phyloP scores from a whole-genome alignment of 2,329 filamentous ascomycete species.

The Teratosphaeria pseudoeucalypti region DNA sequence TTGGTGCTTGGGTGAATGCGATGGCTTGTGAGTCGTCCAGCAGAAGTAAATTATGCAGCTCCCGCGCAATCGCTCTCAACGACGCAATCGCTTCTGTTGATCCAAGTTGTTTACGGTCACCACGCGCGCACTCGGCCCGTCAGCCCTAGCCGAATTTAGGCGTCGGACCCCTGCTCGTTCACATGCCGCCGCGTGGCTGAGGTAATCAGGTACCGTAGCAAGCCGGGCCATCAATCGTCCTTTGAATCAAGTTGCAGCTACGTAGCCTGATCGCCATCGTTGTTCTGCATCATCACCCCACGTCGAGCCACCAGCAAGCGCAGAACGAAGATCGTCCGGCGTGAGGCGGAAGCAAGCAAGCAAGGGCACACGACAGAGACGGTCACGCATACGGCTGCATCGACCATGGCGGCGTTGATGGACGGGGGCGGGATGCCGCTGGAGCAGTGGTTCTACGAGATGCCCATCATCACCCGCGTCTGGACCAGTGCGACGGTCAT shows the following conservation, averaged over 20 bases:
- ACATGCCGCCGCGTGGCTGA: neutral
- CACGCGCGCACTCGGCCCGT: slow-evolving; percentile 1
- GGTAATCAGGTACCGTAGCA: neutral
- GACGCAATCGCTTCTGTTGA: neutral
- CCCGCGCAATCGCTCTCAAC: neutral
- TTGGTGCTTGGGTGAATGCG: neutral
- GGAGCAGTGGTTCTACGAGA: slow-evolving; percentile 98
- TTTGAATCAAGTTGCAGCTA: neutral
- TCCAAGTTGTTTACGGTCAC: slow-evolving; percentile 1
- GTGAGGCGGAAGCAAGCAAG: neutral
- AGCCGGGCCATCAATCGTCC: neutral
- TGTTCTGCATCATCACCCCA: neutral
- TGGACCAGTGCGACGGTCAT: slow-evolving; percentile 91
- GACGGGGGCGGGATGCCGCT: slow-evolving; percentile 53
- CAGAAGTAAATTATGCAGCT: neutral
- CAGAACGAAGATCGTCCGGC: neutral
- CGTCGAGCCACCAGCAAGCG: neutral
- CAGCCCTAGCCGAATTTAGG: neutral
- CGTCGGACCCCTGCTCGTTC: neutral
- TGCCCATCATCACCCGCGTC: slow-evolving; percentile 90
- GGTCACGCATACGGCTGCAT: neutral
- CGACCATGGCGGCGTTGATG: slow-evolving; percentile 35
- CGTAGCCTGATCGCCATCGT: neutral
- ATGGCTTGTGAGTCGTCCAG: neutral
- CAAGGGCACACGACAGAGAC: slow-evolving; percentile 4